Base-by-base conservation (phyloP, 2,329 filamentous ascomycete genomes). In the Penicillium nordicum region DNA sequence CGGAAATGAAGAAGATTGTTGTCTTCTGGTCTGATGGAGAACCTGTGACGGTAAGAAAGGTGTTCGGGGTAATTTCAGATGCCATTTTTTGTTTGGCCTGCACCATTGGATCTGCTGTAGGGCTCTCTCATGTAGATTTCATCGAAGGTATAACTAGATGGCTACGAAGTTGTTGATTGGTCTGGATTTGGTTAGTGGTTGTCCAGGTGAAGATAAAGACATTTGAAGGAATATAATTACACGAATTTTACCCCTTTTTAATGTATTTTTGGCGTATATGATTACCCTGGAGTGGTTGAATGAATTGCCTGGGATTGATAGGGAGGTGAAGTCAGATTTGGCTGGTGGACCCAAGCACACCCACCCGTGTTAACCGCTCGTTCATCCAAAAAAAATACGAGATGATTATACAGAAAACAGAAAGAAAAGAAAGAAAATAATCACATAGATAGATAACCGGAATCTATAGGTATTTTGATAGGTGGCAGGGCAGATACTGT, bases 1-100 rank as follows among this genome's bases (percentile, higher is more conserved):
- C 79, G 23, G 79, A 75, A 32, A 82, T 74, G 54, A 81, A 78
- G 63, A 75, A 79, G 12, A 78, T 69, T 30, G 71, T 67, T 3
- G 65, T 65, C 2, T 57, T 50, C 7, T 45, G 29, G 30, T 54
- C 38, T 59, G 52, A 32, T 27, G 53, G 8, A 27, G 44, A 27
- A 50, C 48, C 65, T 68, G 63, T 66, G 25, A 53, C 59, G 53
- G 65, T 59, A 38, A 69, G 64, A 60, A 74, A 74, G 37, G 59
- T 67, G 55, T 74, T 66, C 14, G 60, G 58, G 1, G 69, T 68
- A 38, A 75, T 65, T 49, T 70, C 63, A 5, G 61, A 23, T 8
- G 60, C 54, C 67, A 66, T 68, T 29, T 42, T 53, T 23, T 50
- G 37, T 16, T 41, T 9, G 5, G 38, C n/a, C 34, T 54, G 16